Evolutionary conservation across 106 monocot genomes (phyloP), one percentile per base, ranked within the genome.

Genomic region (Platanthera guangdongensis): DNA sequence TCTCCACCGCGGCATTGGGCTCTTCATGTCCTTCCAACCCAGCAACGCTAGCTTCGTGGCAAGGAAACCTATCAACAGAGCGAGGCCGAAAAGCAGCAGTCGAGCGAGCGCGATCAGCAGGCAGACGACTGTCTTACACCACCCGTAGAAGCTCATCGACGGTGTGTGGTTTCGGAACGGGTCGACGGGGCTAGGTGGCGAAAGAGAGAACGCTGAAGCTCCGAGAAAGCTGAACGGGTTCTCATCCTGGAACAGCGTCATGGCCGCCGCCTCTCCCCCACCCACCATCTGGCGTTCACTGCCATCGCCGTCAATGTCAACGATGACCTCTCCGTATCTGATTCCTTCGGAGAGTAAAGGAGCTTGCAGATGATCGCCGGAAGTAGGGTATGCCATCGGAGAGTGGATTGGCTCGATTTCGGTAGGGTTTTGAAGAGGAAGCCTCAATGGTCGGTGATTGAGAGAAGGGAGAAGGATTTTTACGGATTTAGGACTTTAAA

Each of bases 111-210:
- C 91, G 45, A 91, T 6, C 5, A 93, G 96, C 8, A 86, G 5
- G 54, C 72, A 84, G 14, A 96, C 51, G 53, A 88, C 54, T 32
- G 79, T 68, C 89, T 90, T 93, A 25, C 55, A 46, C 82, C 84
- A 89, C 83, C 84, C 91, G 78, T 93, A 93, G 8, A 80, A 90
- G 13, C 51, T 53, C 48, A 90, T 51, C 13, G 8, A 25, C 52
- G 85, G 89, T 46, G 96, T 91, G 64, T 83, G 83, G 76, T 96
- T 96, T n/a, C 87, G 78, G 89, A 96, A 96, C 12, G 96, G 96
- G 21, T 96, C 91, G 50, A 85, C 50, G 19, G 93, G 72, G 78
- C 62, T 84, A 10, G 75, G 78, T 62, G 46, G 78, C 11, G 81
- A 82, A 3, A 74, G 73, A 9, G 67, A 32, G n/a, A 81, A 72